Base-by-base conservation (phyloP, 176 grass and related monocot species). In the Musa schizocarpa region DNA sequence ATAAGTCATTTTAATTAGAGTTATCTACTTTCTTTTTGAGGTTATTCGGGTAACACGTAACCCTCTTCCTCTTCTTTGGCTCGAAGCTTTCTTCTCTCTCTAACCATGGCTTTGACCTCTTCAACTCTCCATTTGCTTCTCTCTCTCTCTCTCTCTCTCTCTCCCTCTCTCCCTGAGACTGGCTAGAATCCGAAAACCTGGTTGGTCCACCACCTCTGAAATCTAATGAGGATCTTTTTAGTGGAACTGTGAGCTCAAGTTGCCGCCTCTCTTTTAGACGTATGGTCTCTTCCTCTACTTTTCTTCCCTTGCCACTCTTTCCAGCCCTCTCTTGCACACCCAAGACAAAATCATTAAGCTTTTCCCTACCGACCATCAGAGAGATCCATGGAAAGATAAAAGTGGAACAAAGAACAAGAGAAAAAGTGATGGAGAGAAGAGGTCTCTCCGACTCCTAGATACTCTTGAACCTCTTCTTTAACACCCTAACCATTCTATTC, bases 161-260 rank as follows among this genome's bases (percentile, higher is more conserved):
- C 13, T 16, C 16, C 5, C 25, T 26, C 25, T 26, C 22, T 22
- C 22, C 0, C 22, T 22, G 17, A 57, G 17, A 61, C n/a, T n/a
- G 8, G 14, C 16, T 3, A 61, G 5, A 61, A 17, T n/a, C n/a
- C 5, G 13, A 19, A 59, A 59, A 5, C n/a, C n/a, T 61, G 16
- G 57, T 61, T 50, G 25, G 67, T 19, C 22, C 51, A 55, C 71
- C 71, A 16, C 20, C 0, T 54, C 1, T 54, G 71, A 26, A 23
- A 73, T 55, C 52, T 26, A 13, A 53, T 49, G 50, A 13, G 20
- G 70, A 73, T 73, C 70, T 73, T 73, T 24, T 68, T 68, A 68
- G 65, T 68, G 65, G 65, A 68, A 68, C 11, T 68, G 65, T 68
- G 65, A 73, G 71, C 71, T 55, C 71, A 79, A 66, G 59, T 58